Base-by-base conservation (phyloP, 2,329 filamentous ascomycete genomes). In the Septoria petroselini region DNA sequence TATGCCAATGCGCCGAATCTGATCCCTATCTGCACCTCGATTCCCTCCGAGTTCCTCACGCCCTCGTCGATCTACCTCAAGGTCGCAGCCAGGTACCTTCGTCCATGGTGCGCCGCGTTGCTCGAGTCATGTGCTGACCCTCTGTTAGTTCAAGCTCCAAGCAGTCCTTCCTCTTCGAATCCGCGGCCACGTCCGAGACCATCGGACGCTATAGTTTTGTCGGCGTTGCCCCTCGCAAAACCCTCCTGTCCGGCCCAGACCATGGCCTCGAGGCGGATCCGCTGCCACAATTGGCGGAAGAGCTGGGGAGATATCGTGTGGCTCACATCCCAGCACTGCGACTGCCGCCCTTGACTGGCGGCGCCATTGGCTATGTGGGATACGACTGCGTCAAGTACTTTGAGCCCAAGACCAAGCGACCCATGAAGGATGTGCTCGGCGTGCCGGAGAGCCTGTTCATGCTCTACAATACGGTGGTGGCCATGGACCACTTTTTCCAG, bases 301-400 rank as follows among this genome's bases (percentile, higher is more conserved):
- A 96, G 71, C 79, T 98, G 37, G 79, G 82, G 14, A 77, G 86
- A 64, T 86, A 84, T 68, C 81, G 88, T 19, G 88, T 96, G 56
- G 86, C 90, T 27, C 81, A 87, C 33, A 82, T 98, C 3, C 91
- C 93, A 0, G 88, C 84, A 1, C 74, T 97, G 63, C 81, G 80
- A 62, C 78, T 98, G 30, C 93, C 93, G 43, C 87, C 88, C 19
- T 75, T 98, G 72, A 88, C 88, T 0, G 93, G 91, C 33, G 93
- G 93, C 41, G 93, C 91, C 9, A 89, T 98, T 63, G 93, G 93
- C 52, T 98, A 97, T 69, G 89, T 97, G 4, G 91, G 91, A 45
- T 98, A 98, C 67, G 93, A 98, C 68, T 98, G 93, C 70, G 88
- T 98, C 63, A 84, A 85, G 65, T 97, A 97, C 72, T 98, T 98